phyloP scores from a whole-genome alignment of 345 rosid species.

The Passiflora organensis region DNA sequence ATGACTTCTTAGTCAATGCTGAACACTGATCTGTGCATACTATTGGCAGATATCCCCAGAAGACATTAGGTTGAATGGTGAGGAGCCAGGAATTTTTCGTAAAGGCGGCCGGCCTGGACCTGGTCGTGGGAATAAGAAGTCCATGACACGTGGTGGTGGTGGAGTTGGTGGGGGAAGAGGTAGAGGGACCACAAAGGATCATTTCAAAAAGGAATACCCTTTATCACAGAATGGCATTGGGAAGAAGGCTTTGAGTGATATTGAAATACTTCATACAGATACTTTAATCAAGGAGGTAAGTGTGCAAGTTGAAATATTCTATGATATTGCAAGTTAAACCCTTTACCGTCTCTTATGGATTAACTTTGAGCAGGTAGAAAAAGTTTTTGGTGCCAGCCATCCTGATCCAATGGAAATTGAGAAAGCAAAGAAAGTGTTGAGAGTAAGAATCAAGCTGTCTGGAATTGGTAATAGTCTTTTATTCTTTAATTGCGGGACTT shows the following conservation, averaged over 20 bases:
- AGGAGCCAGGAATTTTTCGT: constrained; percentile 59
- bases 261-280: constrained; percentile 90
- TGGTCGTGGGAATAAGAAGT: constrained; percentile 69
- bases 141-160: constrained; percentile 61
- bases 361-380: constrained; percentile 63
- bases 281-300: constrained; percentile 81
- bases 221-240: constrained; percentile 62
- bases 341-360: constrained; percentile 6
- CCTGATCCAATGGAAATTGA: constrained; percentile 71
- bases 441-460: constrained; percentile 39
- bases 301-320: neutral
- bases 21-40: neutral
- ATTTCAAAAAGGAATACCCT: constrained; percentile 44
- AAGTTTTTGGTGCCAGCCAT: constrained; percentile 56
- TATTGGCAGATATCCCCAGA: constrained; percentile 65
- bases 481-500: constrained; percentile 3
- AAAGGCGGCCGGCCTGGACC: constrained; percentile 76
- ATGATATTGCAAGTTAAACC: neutral
- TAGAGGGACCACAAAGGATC: constrained; percentile 57
- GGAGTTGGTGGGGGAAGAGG: constrained; percentile 65
- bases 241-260: constrained; percentile 75
- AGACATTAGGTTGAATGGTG: constrained; percentile 90
- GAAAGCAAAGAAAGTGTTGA: constrained; percentile 79
- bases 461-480: neutral
- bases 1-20: no score